These are phyloP conservation scores for Spiraea crenata DNA, from an alignment of 331 rosid species.

Conservation along the genomic window DNA sequence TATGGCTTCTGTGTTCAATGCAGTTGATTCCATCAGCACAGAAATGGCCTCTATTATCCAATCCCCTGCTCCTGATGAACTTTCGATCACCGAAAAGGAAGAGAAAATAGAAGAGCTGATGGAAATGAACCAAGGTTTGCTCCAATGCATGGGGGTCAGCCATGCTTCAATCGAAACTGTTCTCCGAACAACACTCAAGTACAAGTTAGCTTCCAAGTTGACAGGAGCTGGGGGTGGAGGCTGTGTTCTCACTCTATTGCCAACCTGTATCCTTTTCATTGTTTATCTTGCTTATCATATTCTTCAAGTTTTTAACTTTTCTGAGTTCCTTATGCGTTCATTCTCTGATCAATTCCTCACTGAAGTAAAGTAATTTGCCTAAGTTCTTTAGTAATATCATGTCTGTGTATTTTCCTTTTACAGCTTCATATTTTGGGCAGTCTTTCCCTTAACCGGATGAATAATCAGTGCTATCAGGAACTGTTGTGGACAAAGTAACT, in stretches of 20 bases:
- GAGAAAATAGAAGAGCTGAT: conserved; percentile 76
- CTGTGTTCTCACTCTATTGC: conserved; percentile 94
- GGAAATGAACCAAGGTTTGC: conserved; percentile 98
- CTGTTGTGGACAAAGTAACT: conserved; percentile 61
- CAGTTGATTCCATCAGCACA: conserved; percentile 81
- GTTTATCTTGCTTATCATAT: conserved; percentile 8
- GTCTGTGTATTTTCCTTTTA: not conserved
- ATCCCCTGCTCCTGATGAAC: conserved; percentile 56
- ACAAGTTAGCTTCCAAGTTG: conserved; percentile 80
- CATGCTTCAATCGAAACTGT: conserved; percentile 86
- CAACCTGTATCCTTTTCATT: conserved; percentile 74
- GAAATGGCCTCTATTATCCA: conserved; percentile 67
- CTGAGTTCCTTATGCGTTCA: conserved; percentile 10
- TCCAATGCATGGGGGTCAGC: conserved; percentile 94
- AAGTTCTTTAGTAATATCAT: not conserved
- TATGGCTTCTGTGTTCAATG: conserved; percentile 76
- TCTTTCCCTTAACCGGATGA: conserved; percentile 48
- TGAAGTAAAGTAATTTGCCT: not conserved
- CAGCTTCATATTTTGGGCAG: not conserved
- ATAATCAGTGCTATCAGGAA: conserved; percentile 74
- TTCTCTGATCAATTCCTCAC: not conserved
- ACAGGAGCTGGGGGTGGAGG: conserved; percentile 99
- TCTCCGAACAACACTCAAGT: conserved; percentile 80
- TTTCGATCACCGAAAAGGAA: conserved; percentile 65
- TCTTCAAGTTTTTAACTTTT: conserved; percentile 4